Percentiles rank a stretch among this genome's conserved stretches.
phyloP scores from a whole-genome alignment of 1,139 yeast genomes.

The Magnusiomyces tetraspermus region DNA sequence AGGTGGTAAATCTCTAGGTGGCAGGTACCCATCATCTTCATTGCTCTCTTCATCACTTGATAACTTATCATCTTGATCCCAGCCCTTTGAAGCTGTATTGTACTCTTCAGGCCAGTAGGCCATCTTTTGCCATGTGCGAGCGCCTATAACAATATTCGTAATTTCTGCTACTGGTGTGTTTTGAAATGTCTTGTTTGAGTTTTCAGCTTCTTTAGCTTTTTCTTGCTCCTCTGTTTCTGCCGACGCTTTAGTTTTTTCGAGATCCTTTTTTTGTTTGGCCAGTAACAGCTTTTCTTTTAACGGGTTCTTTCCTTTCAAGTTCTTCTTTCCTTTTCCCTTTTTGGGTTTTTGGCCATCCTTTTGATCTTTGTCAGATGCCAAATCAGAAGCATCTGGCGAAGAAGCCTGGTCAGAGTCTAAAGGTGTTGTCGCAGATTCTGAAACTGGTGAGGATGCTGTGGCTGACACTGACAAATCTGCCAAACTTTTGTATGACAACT shows the following conservation, averaged over 20 bases:
- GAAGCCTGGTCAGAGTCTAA: not conserved
- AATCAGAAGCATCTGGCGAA: not conserved
- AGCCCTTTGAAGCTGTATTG: conserved; percentile 20
- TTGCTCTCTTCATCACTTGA: conserved; percentile 17
- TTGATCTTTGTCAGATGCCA: not conserved
- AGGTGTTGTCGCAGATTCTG: not conserved
- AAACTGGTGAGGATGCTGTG: not conserved
- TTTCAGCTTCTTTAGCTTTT: not conserved
- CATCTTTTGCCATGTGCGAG: conserved; percentile 31
- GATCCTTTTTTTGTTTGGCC: not conserved
- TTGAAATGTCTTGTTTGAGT: not conserved
- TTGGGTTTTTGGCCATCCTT: not conserved
- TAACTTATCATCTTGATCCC: conserved; percentile 22
- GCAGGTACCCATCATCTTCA: conserved; percentile 3
- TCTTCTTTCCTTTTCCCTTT: conserved; percentile 2
- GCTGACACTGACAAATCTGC: not conserved
- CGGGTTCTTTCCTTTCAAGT: not conserved
- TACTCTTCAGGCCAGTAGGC: conserved; percentile 33
- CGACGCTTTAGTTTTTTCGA: not conserved
- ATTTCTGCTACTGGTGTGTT: conserved; percentile 26
- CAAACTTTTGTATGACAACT: conserved; percentile 3
- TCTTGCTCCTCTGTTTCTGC: not conserved
- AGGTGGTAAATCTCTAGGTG: conserved; percentile 2
- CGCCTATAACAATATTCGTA: conserved; percentile 30
- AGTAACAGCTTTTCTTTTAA: not conserved